Percentiles rank a stretch among this genome's conserved stretches.
These are phyloP conservation scores for Lepidium africanum DNA, from an alignment of 345 rosid genomes.

Conservation along the genomic window DNA sequence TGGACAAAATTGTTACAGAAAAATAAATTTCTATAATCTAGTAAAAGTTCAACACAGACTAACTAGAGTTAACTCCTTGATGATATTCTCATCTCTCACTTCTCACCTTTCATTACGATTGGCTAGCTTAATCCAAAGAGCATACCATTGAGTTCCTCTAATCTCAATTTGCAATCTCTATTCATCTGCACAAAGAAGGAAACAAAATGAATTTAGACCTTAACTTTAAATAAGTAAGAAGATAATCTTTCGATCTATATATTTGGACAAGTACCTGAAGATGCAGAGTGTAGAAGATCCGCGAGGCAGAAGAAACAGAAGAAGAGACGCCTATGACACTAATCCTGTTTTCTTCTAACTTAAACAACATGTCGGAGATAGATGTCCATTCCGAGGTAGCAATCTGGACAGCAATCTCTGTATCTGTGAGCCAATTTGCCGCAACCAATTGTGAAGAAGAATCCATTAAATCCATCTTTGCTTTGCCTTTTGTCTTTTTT, in stretches of 20 bases:
- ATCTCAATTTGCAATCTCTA: background rate
- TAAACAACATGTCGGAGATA: slow-evolving; percentile 39
- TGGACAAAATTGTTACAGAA: background rate
- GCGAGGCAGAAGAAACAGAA: slow-evolving; percentile 41
- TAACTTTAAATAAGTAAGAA: background rate
- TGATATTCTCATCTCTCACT: background rate
- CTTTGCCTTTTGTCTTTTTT: slow-evolving; percentile 17
- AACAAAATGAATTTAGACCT: background rate
- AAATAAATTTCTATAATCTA: background rate
- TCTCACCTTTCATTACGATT: slow-evolving; percentile 1
- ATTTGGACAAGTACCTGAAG: slow-evolving; percentile 46
- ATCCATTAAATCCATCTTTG: background rate
- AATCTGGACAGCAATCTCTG: slow-evolving; percentile 46
- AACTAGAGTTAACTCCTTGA: background rate
- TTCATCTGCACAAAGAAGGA: slow-evolving; percentile 4
- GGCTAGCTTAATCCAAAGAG: slow-evolving; percentile 11
- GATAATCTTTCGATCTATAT: background rate
- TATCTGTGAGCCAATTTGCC: slow-evolving; percentile 33
- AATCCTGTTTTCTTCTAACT: slow-evolving; percentile 41
- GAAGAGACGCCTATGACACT: slow-evolving; percentile 42
- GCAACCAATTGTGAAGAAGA: slow-evolving; percentile 22
- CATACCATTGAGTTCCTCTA: slow-evolving; percentile 10
- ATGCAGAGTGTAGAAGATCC: slow-evolving; percentile 45
- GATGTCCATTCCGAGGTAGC: slow-evolving; percentile 18
- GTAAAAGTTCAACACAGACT: background rate